These are phyloP conservation scores for Starmerella lactis-condensi DNA, from an alignment of 805 yeast species.

Conservation along the genomic window DNA sequence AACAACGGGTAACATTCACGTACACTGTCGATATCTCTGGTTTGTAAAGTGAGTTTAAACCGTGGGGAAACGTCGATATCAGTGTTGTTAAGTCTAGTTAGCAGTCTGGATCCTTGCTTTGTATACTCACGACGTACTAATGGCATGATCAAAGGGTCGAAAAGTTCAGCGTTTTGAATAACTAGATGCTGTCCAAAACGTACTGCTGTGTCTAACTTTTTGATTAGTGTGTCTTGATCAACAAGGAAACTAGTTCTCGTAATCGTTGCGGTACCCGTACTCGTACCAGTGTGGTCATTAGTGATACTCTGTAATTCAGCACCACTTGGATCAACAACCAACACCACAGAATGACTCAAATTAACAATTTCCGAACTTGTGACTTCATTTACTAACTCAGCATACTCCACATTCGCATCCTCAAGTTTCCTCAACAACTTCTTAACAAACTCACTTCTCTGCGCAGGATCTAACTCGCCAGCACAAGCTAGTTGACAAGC, in stretches of 20 bases:
- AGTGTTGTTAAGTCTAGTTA: conserved; percentile 42
- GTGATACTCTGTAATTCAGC: conserved; percentile 23
- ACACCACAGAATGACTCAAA: conserved; percentile 28
- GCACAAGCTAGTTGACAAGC: conserved; percentile 45
- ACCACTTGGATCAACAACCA: conserved; percentile 58
- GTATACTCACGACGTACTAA: conserved; percentile 42
- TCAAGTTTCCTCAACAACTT: conserved; percentile 22
- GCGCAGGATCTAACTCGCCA: conserved; percentile 38
- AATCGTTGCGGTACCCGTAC: neutral
- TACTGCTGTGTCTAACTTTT: conserved; percentile 58
- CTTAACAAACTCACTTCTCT: conserved; percentile 25
- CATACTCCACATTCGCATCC: conserved; percentile 22
- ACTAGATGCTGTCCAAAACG: conserved; percentile 65
- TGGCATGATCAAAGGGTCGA: conserved; percentile 54
- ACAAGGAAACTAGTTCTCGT: conserved; percentile 42
- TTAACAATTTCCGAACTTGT: conserved; percentile 35
- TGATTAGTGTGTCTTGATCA: conserved; percentile 39
- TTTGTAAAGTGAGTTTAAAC: conserved; percentile 41
- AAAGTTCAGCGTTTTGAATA: conserved; percentile 61
- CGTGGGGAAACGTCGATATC: conserved; percentile 49
- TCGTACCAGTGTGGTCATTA: too few species aligned
- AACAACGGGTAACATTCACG: conserved; percentile 34
- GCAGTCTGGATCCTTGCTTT: conserved; percentile 48
- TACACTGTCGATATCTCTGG: conserved; percentile 34
- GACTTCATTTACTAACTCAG: too few species aligned